Conservation (phyloP, 2,329 filamentous ascomycete species). For the Xylariales sp. region DNA sequence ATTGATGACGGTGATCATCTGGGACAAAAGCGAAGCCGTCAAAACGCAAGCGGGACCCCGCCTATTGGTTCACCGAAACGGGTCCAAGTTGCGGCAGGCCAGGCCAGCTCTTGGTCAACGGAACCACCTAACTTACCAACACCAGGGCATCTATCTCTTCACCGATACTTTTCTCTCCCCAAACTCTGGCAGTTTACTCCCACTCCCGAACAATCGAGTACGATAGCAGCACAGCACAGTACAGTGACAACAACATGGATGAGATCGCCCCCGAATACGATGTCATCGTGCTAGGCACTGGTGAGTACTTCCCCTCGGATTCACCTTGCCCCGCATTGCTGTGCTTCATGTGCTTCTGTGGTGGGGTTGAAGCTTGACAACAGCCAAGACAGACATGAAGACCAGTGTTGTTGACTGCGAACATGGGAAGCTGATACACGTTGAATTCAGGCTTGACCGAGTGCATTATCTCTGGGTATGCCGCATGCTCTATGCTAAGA, state of each 20-base stretch:
- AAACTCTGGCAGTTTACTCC: constrained; percentile 11
- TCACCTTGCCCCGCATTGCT: not conserved
- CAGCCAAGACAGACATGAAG: too few species aligned
- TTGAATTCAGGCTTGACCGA: constrained; percentile 76
- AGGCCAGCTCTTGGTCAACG: too few species aligned
- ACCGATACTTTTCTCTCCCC: constrained; percentile 24
- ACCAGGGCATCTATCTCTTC: constrained; percentile 18
- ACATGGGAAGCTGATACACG: too few species aligned
- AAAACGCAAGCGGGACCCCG: constrained; percentile 12
- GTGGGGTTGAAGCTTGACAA: too few species aligned
- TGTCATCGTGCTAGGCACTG: constrained; percentile 96
- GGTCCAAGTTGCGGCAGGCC: constrained; percentile 21
- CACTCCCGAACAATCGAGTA: constrained; percentile 13
- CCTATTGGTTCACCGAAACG: constrained; percentile 8
- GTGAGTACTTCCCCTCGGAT: constrained; percentile 48
- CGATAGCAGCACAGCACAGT: not conserved
- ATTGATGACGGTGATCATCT: constrained; percentile 6
- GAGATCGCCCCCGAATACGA: constrained; percentile 99
- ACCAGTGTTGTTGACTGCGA: too few species aligned
- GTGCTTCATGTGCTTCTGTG: constrained; percentile 10
- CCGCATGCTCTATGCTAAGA: constrained; percentile 6
- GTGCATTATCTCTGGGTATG: constrained; percentile 96
- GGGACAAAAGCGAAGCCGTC: constrained; percentile 18
- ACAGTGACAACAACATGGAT: constrained; percentile 63
- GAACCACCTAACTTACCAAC: constrained; percentile 20